Evolutionary conservation across 108 stramenopile species (phyloP).

Genomic region (Nitzschia sp.): DNA sequence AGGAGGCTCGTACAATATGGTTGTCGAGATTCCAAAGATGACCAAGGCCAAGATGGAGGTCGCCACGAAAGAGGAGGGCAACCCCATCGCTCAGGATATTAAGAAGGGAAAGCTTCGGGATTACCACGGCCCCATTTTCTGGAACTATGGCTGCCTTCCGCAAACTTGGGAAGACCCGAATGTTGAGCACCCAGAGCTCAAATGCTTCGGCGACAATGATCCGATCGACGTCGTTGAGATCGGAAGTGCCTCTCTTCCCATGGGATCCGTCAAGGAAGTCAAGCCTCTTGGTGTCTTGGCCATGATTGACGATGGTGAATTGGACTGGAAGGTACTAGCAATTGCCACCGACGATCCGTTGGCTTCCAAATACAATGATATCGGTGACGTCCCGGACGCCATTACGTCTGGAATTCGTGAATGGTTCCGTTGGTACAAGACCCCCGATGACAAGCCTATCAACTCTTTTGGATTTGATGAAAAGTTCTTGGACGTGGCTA

Average conservation of each 20-base stretch:
- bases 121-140: constrained; percentile 99
- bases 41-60: constrained; percentile 99
- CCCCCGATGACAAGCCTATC: constrained; percentile 98
- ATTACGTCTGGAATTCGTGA: constrained; percentile 95
- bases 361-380: constrained; percentile 94
- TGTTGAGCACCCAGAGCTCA: constrained; percentile 91
- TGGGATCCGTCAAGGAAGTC: constrained; percentile 92
- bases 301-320: constrained; percentile 99
- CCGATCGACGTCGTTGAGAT: constrained; percentile 99
- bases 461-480: constrained; percentile 99
- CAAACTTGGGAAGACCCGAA: constrained; percentile 99
- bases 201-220: constrained; percentile 96
- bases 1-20: constrained; percentile 82
- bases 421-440: constrained; percentile 99
- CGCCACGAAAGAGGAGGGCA: constrained; percentile 93
- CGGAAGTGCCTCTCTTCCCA: constrained; percentile 73
- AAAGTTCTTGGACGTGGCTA: constrained; percentile 85
- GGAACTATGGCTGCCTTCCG: constrained; percentile 99
- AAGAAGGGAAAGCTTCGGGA: constrained; percentile 98
- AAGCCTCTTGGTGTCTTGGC: constrained; percentile 97
- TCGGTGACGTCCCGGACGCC: constrained; percentile 93
- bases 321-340: constrained; percentile 99
- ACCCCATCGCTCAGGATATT: constrained; percentile 98
- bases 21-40: constrained; percentile 98
- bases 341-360: constrained; percentile 93